phyloP scores from a whole-genome alignment of 2,329 filamentous ascomycete genomes.

The Colletotrichum paranaense region DNA sequence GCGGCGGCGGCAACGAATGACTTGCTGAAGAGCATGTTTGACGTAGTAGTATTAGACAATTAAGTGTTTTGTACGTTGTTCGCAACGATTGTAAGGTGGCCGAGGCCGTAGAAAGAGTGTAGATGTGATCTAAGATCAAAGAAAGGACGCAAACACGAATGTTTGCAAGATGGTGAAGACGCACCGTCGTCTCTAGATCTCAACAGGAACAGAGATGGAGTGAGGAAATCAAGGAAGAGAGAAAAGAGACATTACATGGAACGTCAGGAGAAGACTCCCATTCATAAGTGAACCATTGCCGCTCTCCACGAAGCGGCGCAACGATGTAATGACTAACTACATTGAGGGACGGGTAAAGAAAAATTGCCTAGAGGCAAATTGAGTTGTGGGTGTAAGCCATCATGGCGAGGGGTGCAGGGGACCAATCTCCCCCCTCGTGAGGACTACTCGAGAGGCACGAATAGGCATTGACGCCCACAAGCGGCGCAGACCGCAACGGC shows the following conservation, averaged over 20 bases:
- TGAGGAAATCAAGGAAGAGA: background rate
- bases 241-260: background rate
- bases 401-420: constrained; percentile 11
- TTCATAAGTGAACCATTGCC: constrained; percentile 18
- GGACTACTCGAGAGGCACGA: background rate
- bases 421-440: constrained; percentile 18
- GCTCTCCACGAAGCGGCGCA: background rate
- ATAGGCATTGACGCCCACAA: background rate
- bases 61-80: constrained; percentile 18
- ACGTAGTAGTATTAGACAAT: constrained; percentile 27
- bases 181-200: constrained; percentile 33
- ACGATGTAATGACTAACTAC: constrained; percentile 15
- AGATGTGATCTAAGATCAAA: constrained; percentile 45
- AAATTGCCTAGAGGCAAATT: background rate
- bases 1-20: constrained; percentile 41
- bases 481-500: constrained; percentile 4
- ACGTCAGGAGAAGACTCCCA: background rate
- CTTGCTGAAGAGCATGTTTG: constrained; percentile 40
- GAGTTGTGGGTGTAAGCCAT: constrained; percentile 11
- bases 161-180: constrained; percentile 35
- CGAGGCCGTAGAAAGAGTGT: constrained; percentile 48
- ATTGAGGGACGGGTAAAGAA: constrained; percentile 1
- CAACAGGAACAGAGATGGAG: constrained; percentile 28
- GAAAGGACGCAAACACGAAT: constrained; percentile 46
- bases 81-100: constrained; percentile 48